Base-by-base conservation (phyloP, 805 yeast genomes). In the Monosporozyma solicola region DNA sequence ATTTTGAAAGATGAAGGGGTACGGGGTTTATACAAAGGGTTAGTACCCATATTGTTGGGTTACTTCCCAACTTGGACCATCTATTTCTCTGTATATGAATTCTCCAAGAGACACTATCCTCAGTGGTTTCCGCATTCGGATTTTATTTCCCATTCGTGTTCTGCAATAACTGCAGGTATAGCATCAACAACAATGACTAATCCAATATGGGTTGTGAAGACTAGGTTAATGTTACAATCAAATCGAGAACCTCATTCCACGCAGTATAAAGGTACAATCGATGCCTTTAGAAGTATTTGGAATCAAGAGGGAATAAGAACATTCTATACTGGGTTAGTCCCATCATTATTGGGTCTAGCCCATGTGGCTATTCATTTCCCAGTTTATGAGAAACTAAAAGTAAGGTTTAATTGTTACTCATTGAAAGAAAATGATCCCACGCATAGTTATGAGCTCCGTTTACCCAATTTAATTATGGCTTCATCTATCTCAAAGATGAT, bases 331-430 rank as follows among this genome's bases (percentile, higher is more conserved):
- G 99, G 99, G 1, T 73, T 92, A 29, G 79, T 89, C 9, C 97
- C 98, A 1, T 91, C 97, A 0, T 74, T 92, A 54, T 80, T 92
- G 61, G 99, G 99, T 0, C 75, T 92, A 33, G 74, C 87, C 43
- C 98, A 92, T 67, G 98, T 92, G 46, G 98, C 97, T 1, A 86
- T 92, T 51, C 98, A 92, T 69, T 92, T 92, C 75, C 98, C 98
- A 32, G 80, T 90, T 9, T 92, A 92, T 67, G 99, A 92, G 64
- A 76, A 80, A 59, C 73, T 92, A 57, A 92, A 92, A 64, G 65
- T 67, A 22, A n/a, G 74, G 33, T 74, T 87, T 31, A 66, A 65
- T 29, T 71, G 74, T 49, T 59, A 62, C 50, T 48, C 51, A n/a
- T 47, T 33, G 33, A 54, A 48, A n/a, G 53, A 50, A 39, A 64